These are phyloP conservation scores for Eragrostis tef DNA, from an alignment of 202 grass and related monocot species.

Conservation along the genomic window DNA sequence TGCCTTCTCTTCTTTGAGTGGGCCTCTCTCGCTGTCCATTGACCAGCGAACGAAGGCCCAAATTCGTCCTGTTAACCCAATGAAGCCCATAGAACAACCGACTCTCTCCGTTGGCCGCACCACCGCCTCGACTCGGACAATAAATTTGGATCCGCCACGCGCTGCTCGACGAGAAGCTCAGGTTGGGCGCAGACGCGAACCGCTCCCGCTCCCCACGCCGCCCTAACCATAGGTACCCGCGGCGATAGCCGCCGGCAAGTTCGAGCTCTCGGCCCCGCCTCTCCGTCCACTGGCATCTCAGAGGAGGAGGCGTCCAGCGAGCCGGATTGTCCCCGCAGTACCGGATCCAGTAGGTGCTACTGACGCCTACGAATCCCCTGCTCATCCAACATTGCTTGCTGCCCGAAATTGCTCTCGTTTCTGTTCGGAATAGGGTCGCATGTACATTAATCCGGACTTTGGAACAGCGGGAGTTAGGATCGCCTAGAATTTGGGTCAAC, in stretches of 20 bases:
- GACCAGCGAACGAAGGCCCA: neutral
- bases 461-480: neutral
- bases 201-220: neutral
- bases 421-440: neutral
- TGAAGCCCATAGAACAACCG: neutral
- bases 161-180: neutral
- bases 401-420: neutral
- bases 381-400: slow-evolving; percentile 13
- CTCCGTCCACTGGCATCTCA: neutral
- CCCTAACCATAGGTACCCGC: slow-evolving; percentile 3
- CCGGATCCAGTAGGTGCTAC: slow-evolving; percentile 32
- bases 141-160: neutral
- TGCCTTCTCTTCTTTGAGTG: too few species aligned
- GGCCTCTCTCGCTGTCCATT: neutral
- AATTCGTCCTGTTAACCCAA: accelerated
- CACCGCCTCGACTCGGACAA: too few species aligned
- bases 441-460: neutral
- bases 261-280: neutral
- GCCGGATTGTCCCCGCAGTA: neutral
- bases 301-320: neutral
- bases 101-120: neutral
- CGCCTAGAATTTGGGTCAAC: neutral
- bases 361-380: neutral
- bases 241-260: neutral
- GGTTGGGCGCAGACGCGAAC: neutral